These are phyloP conservation scores for Trichoderma asperelloides DNA, from an alignment of 495 filamentous ascomycete species.

Conservation along the genomic window DNA sequence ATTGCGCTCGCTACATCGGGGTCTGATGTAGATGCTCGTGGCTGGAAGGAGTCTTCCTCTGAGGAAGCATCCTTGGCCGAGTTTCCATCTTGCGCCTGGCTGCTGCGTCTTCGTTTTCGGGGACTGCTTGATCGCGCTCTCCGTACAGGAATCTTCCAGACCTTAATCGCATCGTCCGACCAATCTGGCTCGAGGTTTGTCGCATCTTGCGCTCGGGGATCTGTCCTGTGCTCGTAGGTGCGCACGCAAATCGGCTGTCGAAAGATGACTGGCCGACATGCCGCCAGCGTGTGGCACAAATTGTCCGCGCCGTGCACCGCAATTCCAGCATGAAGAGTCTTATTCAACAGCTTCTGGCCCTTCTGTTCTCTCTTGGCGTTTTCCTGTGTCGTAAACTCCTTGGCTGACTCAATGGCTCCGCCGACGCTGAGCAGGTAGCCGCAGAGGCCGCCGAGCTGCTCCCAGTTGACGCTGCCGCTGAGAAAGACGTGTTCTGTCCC, in stretches of 20 bases:
- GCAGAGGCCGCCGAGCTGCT: conserved; percentile 66
- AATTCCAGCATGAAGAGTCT: conserved; percentile 30
- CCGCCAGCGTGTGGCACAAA: conserved; percentile 67
- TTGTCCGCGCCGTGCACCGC: conserved; percentile 74
- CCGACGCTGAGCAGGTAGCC: conserved; percentile 78
- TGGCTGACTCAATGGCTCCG: conserved; percentile 41
- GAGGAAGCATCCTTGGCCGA: neutral
- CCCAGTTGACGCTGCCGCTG: conserved; percentile 68
- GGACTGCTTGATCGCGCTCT: conserved; percentile 17
- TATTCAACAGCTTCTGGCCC: conserved; percentile 7
- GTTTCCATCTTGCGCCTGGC: conserved; percentile 34
- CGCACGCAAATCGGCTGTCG: conserved; percentile 65
- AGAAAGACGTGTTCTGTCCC: conserved; percentile 71
- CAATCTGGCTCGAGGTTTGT: conserved; percentile 48
- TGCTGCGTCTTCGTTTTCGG: conserved; percentile 56
- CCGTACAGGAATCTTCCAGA: conserved; percentile 67
- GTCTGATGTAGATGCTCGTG: neutral
- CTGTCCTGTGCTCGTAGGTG: conserved; percentile 52
- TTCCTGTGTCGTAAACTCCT: conserved; percentile 22
- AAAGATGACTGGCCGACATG: conserved; percentile 82
- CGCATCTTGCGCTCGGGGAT: conserved; percentile 18
- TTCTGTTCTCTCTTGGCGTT: conserved; percentile 12
- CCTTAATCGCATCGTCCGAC: conserved; percentile 62
- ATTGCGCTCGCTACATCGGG: conserved; percentile 45
- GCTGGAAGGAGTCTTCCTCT: conserved; percentile 12